Percentiles rank a stretch among this genome's conserved stretches.
phyloP scores from a whole-genome alignment of 345 rosid species.

The Toxicodendron radicans region DNA sequence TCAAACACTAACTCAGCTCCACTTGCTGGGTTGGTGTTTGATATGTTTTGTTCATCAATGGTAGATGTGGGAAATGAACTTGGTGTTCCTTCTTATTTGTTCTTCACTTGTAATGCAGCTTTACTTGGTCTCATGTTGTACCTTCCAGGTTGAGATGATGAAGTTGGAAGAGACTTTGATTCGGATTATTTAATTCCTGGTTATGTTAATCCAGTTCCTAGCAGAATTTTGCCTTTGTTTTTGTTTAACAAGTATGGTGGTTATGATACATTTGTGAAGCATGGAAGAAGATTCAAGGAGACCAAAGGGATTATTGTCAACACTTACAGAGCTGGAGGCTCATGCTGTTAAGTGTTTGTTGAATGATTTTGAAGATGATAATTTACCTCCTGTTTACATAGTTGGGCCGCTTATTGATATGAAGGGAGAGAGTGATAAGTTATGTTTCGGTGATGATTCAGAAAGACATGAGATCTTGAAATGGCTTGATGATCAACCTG shows the following conservation, averaged over 20 bases:
- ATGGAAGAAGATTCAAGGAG: background rate
- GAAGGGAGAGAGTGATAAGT: background rate
- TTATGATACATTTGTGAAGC: background rate
- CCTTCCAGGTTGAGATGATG: too few relatives aligned
- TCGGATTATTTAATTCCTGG: conserved; percentile 23
- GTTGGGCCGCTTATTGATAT: conserved; percentile 11
- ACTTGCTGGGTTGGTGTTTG: conserved; percentile 33
- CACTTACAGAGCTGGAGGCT: background rate
- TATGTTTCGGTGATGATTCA: background rate
- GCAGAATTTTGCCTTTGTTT: conserved; percentile 11
- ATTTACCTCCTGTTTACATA: conserved; percentile 17
- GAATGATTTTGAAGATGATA: background rate
- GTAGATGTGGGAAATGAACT: conserved; percentile 36
- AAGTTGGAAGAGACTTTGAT: conserved; percentile 7
- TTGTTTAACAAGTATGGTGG: conserved; percentile 10
- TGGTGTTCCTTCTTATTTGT: conserved; percentile 34
- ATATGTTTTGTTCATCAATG: conserved; percentile 34
- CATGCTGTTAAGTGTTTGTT: background rate
- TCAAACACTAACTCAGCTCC: background rate
- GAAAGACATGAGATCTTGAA: background rate
- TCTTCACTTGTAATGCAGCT: conserved; percentile 32
- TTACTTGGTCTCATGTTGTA: conserved; percentile 12
- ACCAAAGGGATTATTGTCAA: background rate
- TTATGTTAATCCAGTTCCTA: conserved; percentile 23
- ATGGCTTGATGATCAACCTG: conserved; percentile 39